Evolutionary conservation across 768 basidiomycete genomes (phyloP).

Genomic region (Amylocystis lapponica): DNA sequence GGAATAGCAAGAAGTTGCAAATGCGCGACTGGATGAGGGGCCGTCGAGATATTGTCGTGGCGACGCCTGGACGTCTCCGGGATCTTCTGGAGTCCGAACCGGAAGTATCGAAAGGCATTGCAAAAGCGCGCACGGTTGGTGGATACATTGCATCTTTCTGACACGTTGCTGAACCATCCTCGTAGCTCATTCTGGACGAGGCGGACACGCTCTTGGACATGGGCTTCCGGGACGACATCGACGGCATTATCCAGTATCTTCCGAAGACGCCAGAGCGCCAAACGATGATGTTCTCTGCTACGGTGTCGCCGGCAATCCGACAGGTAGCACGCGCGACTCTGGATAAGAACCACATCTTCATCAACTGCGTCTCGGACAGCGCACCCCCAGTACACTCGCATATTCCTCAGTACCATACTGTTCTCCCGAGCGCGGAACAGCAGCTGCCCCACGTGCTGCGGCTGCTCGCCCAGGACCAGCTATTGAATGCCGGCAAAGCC

Average conservation of each 20-base stretch:
- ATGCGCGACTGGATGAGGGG: constrained; percentile 59
- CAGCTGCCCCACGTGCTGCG: constrained; percentile 77
- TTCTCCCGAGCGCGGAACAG: constrained; percentile 56
- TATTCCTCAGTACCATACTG: constrained; percentile 79
- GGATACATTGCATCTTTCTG: too few species aligned
- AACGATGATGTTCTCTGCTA: constrained; percentile 90
- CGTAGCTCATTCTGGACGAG: constrained; percentile 84
- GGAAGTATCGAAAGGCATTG: constrained; percentile 47
- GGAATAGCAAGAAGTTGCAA: constrained; percentile 60
- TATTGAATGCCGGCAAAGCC: constrained; percentile 55
- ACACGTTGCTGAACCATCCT: constrained; percentile 1
- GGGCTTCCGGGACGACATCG: constrained; percentile 87
- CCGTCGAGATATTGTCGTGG: constrained; percentile 77
- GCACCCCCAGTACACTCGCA: constrained; percentile 63
- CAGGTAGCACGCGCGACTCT: constrained; percentile 62
- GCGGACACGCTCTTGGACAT: constrained; percentile 88
- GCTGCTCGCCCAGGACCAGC: constrained; percentile 84
- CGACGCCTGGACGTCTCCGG: constrained; percentile 82
- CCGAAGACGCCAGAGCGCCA: constrained; percentile 64
- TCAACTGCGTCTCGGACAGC: constrained; percentile 65
- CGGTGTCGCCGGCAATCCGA: constrained; percentile 66
- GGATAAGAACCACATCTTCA: constrained; percentile 55
- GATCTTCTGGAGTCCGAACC: constrained; percentile 63
- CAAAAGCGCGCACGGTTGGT: constrained; percentile 54
- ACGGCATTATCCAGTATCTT: constrained; percentile 60